Percentiles rank a stretch among this genome's conserved stretches.
Conservation (phyloP, 2,329 filamentous ascomycete species). For the Botrytis cinerea region DNA sequence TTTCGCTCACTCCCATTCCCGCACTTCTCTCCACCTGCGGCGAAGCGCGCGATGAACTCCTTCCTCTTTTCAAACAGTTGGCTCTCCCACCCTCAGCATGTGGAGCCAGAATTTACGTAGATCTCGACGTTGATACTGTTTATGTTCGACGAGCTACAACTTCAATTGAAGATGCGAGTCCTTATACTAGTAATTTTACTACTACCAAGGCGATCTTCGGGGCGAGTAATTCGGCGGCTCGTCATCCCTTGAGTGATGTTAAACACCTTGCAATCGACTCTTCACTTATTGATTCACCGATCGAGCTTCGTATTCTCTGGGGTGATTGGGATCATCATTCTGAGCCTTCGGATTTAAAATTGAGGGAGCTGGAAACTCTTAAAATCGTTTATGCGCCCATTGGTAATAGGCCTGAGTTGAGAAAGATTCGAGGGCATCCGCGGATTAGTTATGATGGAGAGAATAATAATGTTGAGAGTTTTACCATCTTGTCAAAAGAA, state of each 20-base stretch:
- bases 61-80: neutral
- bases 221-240: neutral
- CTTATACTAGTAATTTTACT: conserved; percentile 7
- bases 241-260: neutral
- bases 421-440: neutral
- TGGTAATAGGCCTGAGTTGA: neutral
- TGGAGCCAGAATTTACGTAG: neutral
- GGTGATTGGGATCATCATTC: conserved; percentile 1
- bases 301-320: conserved; percentile 16
- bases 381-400: conserved; percentile 18
- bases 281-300: conserved; percentile 15
- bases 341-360: neutral
- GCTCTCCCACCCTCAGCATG: neutral
- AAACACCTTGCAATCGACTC: conserved; percentile 12
- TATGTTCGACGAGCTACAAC: conserved; percentile 17
- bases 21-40: conserved; percentile 8
- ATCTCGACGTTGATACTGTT: conserved; percentile 8
- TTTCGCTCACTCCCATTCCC: conserved; percentile 19
- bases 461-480: neutral
- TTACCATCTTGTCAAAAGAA: neutral
- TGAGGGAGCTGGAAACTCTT: neutral
- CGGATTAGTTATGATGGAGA: conserved; percentile 6
- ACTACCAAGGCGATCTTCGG: conserved; percentile 19
- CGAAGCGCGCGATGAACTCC: conserved; percentile 12
- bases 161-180: conserved; percentile 7